phyloP scores from a whole-genome alignment of 2,329 filamentous ascomycete species.

The Rhynchosporium agropyri region DNA sequence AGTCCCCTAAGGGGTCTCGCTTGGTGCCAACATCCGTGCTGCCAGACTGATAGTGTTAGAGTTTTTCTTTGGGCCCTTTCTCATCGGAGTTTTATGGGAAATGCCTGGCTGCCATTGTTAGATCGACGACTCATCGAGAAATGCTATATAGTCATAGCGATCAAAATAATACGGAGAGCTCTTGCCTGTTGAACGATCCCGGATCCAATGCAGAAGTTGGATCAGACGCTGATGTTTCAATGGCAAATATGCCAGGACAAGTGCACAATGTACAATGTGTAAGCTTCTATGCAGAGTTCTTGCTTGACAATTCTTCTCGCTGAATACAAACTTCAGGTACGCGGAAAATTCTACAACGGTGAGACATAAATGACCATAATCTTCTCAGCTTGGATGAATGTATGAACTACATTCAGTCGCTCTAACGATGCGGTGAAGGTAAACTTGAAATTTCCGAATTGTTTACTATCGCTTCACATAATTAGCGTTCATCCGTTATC shows the following conservation, averaged over 20 bases:
- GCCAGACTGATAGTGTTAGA: conserved; percentile 4
- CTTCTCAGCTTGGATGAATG: no score
- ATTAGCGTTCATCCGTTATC: conserved; percentile 4
- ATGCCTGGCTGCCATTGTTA: neutral
- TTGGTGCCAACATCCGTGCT: conserved; percentile 2
- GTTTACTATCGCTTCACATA: neutral
- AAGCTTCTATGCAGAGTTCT: neutral
- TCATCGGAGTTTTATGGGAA: neutral
- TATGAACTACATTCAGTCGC: no score
- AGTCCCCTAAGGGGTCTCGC: neutral
- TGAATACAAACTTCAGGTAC: neutral
- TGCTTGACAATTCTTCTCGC: no score
- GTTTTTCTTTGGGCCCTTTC: neutral
- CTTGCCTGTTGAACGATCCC: neutral
- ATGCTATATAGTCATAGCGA: conserved; percentile 5
- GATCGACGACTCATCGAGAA: neutral
- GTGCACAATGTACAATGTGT: neutral
- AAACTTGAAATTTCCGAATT: neutral
- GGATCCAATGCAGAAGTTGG: neutral
- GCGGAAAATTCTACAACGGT: neutral
- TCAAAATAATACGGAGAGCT: neutral
- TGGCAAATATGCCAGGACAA: neutral
- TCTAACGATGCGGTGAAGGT: neutral
- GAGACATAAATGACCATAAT: neutral
- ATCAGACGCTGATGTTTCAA: neutral